Conservation (phyloP, 441 rosid genomes). For the Dalechampia spathulata region DNA sequence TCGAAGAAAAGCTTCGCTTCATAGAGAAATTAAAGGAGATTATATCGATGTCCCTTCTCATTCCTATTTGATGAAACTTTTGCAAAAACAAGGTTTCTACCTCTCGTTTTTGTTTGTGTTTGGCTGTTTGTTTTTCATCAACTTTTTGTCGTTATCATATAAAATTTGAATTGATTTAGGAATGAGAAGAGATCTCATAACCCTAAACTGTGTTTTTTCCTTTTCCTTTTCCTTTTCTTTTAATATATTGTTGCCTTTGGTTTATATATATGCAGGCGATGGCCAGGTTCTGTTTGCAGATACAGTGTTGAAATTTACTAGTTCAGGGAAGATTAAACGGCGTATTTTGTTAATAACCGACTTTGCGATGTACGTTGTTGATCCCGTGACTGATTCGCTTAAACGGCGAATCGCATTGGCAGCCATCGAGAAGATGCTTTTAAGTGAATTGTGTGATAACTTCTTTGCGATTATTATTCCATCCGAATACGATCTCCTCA, state of each 20-base stretch:
- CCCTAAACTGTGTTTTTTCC: no score
- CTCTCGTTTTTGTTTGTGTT: no score
- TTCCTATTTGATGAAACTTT: constrained; percentile 57
- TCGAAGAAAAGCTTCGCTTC: constrained; percentile 73
- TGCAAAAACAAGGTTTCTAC: constrained; percentile 72
- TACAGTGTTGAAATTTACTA: constrained; percentile 84
- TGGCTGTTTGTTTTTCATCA: not conserved
- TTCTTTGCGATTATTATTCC: constrained; percentile 84
- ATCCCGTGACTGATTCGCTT: constrained; percentile 67
- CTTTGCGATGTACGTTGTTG: constrained; percentile 78
- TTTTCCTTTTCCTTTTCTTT: no score
- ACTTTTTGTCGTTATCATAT: not conserved
- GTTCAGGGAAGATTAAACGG: constrained; percentile 79
- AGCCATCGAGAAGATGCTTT: constrained; percentile 69
- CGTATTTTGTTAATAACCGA: constrained; percentile 69
- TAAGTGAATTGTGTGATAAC: constrained; percentile 84
- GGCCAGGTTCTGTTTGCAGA: constrained; percentile 70
- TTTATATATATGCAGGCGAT: constrained; percentile 43
- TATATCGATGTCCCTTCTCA: constrained; percentile 65
- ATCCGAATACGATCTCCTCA: constrained; percentile 83
- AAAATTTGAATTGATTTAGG: no score
- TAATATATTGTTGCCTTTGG: not conserved
- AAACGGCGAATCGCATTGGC: constrained; percentile 74
- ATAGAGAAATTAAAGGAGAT: constrained; percentile 69
- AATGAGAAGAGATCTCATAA: no score